These are phyloP conservation scores for Podospora pseudoanserina DNA, from an alignment of 495 filamentous ascomycete species.

Conservation along the genomic window DNA sequence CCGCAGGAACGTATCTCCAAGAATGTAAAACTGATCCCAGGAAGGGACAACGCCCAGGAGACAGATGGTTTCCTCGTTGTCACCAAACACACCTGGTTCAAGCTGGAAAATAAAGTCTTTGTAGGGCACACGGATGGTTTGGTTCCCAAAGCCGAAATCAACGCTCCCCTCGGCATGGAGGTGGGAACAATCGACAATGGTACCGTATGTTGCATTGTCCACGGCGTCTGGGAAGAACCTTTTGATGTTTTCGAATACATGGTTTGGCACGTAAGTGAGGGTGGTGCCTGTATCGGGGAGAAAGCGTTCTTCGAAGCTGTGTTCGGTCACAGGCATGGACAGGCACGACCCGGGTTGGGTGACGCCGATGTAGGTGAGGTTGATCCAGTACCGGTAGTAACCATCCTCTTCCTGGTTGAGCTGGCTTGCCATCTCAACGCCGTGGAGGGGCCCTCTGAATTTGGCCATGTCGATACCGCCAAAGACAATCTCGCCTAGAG, in stretches of 20 bases:
- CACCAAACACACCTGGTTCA: conserved; percentile 24
- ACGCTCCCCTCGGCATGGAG: conserved; percentile 54
- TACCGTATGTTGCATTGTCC: conserved; percentile 43
- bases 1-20: conserved; percentile 84
- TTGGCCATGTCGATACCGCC: conserved; percentile 81
- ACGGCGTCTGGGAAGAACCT: conserved; percentile 53
- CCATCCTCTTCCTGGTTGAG: conserved; percentile 17
- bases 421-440: conserved; percentile 17
- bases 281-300: conserved; percentile 82
- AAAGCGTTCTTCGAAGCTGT: conserved; percentile 45
- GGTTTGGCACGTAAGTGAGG: conserved; percentile 68
- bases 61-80: conserved; percentile 38
- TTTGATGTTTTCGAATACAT: conserved; percentile 54
- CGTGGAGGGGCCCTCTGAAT: conserved; percentile 65
- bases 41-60: conserved; percentile 37
- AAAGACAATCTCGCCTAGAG: conserved; percentile 72
- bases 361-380: conserved; percentile 47
- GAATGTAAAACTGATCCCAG: conserved; percentile 33
- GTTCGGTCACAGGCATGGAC: conserved; percentile 42
- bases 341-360: conserved; percentile 39
- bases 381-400: conserved; percentile 34
- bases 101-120: conserved; percentile 66
- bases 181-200: conserved; percentile 46
- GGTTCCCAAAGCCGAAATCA: conserved; percentile 58
- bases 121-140: conserved; percentile 63